Evolutionary conservation across 73 alveolate species (phyloP), one percentile per base, ranked within the genome.

Genomic region (Loxodes magnus): DNA sequence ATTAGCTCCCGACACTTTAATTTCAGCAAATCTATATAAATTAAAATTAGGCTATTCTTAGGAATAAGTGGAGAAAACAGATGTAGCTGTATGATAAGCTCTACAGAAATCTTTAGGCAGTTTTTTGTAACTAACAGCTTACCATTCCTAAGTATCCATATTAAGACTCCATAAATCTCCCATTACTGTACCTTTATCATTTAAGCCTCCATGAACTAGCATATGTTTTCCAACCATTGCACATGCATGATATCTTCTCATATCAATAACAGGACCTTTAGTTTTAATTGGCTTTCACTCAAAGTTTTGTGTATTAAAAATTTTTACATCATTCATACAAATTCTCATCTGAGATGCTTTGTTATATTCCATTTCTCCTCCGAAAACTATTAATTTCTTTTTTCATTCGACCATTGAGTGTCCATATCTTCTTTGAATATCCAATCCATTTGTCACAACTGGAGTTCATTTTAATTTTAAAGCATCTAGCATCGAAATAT

Each of bases 181-280:
- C n/a, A 46, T 14, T 0, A 19, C 19, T 12, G 22, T 46, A 24
- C 27, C 27, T 46, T 46, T 46, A 25, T 46, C 43, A 24, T 46
- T 46, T 46, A 46, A 2, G 14, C 59, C 59, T 16, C 59, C 59
- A 24, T 46, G 27, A 10, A 46, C 27, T 25, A 46, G 26, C 19
- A 46, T 12, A 46, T 46, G 59, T 2, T 46, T 46, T 46, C 59
- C 59, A 7, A 46, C 39, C 10, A 46, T 19, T n/a, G 59, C 50
- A 5, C 43, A 37, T 10, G 36, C 22, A 24, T 46, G 59, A 24
- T 46, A 10, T 24, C 27, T 46, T 10, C 59, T 12, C n/a, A 41
- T 10, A 7, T 12, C 14, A 10, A 46, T 46, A 9, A 12, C 22
- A 46, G 34, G 14, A 7, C 59, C 59, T 0, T 20, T 22, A 0